A percentile compares a stretch with the other conserved stretches of the same genome.
Conservation (phyloP, 2,329 filamentous ascomycete species). For the Aspergillus ibericus region DNA sequence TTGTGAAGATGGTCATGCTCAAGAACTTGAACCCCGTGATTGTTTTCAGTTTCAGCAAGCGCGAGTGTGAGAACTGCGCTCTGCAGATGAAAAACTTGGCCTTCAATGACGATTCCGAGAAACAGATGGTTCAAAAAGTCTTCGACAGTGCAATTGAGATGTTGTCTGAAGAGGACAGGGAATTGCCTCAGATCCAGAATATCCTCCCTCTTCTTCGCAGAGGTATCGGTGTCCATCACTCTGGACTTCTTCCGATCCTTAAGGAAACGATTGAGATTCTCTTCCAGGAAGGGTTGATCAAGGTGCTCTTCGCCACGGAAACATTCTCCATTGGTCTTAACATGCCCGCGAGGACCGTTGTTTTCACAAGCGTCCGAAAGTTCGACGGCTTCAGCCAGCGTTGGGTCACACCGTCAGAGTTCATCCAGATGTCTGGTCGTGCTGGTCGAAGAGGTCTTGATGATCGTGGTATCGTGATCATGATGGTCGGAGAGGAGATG, state of each 20-base stretch:
- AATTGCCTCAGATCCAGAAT: constrained; percentile 85
- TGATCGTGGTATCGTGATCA: constrained; percentile 96
- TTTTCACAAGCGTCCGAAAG: constrained; percentile 96
- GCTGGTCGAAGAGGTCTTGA: constrained; percentile 96
- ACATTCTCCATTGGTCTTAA: constrained; percentile 98
- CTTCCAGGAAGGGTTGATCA: constrained; percentile 97
- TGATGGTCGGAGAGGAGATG: constrained; percentile 98
- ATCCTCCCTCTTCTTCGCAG: constrained; percentile 84
- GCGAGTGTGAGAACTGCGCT: constrained; percentile 89
- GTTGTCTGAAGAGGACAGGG: constrained; percentile 85
- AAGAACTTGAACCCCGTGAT: constrained; percentile 98
- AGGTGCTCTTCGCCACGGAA: constrained; percentile 95
- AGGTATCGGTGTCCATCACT: constrained; percentile 97
- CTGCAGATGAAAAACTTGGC: constrained; percentile 81
- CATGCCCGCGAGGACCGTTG: constrained; percentile 98
- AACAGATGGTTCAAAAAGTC: constrained; percentile 89
- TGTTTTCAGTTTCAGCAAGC: constrained; percentile 98
- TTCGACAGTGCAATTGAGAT: constrained; percentile 92
- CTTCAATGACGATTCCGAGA: constrained; percentile 96
- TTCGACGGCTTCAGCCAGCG: constrained; percentile 81
- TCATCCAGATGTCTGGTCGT: constrained; percentile 98
- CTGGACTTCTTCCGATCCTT: constrained; percentile 87
- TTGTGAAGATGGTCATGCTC: constrained; percentile 97
- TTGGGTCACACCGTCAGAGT: constrained; percentile 91
- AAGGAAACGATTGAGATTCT: constrained; percentile 99